phyloP scores from a whole-genome alignment of 2,329 filamentous ascomycete species.

The Arthrocladium fulminans region DNA sequence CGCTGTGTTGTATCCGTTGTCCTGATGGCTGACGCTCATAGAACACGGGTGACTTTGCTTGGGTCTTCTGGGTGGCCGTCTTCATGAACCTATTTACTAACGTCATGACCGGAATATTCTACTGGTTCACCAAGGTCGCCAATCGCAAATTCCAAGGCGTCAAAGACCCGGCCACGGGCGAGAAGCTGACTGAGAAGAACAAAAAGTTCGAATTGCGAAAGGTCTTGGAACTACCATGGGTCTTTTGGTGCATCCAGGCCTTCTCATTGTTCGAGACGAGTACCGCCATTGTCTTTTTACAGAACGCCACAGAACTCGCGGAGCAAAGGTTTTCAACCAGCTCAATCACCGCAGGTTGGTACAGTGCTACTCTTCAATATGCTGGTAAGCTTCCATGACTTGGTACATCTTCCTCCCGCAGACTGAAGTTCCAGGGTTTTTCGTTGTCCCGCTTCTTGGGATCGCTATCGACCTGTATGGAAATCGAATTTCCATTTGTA shows the following conservation, averaged over 20 bases:
- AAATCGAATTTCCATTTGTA: slow-evolving; percentile 30
- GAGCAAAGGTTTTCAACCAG: slow-evolving; percentile 51
- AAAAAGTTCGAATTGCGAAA: slow-evolving; percentile 49
- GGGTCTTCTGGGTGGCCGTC: slow-evolving; percentile 56
- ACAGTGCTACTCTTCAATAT: slow-evolving; percentile 49
- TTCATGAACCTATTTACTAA: slow-evolving; percentile 59
- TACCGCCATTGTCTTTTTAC: slow-evolving; percentile 45
- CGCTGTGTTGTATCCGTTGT: background rate
- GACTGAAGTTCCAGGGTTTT: too few species aligned
- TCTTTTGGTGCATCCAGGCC: slow-evolving; percentile 47
- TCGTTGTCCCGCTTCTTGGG: slow-evolving; percentile 49
- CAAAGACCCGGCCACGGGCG: slow-evolving; percentile 49
- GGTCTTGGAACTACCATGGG: slow-evolving; percentile 51
- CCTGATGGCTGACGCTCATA: slow-evolving; percentile 18
- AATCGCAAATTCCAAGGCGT: slow-evolving; percentile 40
- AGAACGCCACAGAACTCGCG: slow-evolving; percentile 54
- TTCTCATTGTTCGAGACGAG: slow-evolving; percentile 54
- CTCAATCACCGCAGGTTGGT: slow-evolving; percentile 52
- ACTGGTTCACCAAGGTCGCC: slow-evolving; percentile 46
- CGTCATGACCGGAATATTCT: slow-evolving; percentile 44
- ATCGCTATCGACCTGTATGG: slow-evolving; percentile 50
- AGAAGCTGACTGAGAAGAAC: slow-evolving; percentile 49
- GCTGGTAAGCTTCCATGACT: too few species aligned
- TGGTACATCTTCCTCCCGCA: too few species aligned
- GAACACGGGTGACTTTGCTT: slow-evolving; percentile 51